Evolutionary conservation across 148 eudicot species (phyloP), one percentile per base, ranked within the genome.

Genomic region (Cornus florida): DNA sequence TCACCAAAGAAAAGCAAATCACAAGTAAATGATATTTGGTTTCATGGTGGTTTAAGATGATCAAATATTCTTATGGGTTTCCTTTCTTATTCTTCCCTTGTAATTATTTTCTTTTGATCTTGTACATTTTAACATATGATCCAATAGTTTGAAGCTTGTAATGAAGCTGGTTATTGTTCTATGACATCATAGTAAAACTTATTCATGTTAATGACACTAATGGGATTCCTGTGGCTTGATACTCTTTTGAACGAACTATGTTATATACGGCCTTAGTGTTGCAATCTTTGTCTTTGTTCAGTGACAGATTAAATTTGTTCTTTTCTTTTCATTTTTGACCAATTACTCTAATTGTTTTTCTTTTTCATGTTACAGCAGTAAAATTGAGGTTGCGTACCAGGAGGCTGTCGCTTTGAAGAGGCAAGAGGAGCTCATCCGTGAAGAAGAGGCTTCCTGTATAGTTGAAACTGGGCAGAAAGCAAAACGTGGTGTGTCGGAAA

Each of bases 351-450:
- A 48, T 6, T 43, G 65, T 32, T 48, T 38, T 66, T 33, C 3
- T 35, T 73, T 16, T 82, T 74, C 23, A 56, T 86, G 69, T 86
- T 79, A 68, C 82, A 86, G 91, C 90, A 94, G 95, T 86, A 97
- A 92, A 83, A 92, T 97, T 85, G 99, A 97, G 85, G 94, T 85
- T 57, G 93, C 99, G 14, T 97, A 94, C 86, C 95, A 94, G 77
- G 99, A 97, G 80, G 98, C 97, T 86, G 91, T 97, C 85, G 93
- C 99, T 50, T 84, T 97, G 83, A 92, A 88, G 91, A 91, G 97
- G 91, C 99, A 97, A 85, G 99, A 97, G 82, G 99, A 97, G 78
- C 99, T 97, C 79, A 97, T 94, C 76, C 98, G 97, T 79, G 99
- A 97, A 86, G 99, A 96, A 86, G 97, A 90, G 84, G 98, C 89